Base-by-base conservation (phyloP, 345 rosid species). In the Bruguiera gymnorhiza region DNA sequence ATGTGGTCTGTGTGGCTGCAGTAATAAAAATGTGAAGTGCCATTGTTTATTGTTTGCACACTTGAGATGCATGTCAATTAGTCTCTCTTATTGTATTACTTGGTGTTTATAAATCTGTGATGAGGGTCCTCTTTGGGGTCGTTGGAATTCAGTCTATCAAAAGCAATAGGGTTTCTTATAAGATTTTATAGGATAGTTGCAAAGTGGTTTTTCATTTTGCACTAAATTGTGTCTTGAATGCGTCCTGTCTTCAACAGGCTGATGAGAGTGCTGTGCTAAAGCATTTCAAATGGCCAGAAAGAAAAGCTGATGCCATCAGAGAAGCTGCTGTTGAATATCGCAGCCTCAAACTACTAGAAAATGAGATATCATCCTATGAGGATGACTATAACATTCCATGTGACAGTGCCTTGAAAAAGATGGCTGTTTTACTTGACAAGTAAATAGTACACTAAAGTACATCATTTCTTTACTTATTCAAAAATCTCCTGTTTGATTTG, bases 231-330 rank as follows among this genome's bases (percentile, higher is more conserved):
- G 21, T 48, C 30, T 37, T 39, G 68, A 34, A 59, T 63, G 18
- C 36, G 2, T 59, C 37, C 56, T 62, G 26, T 62, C 54, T 63
- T 60, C 21, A 32, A 70, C 80, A 90, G 98, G 94, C 91, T 30
- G 98, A 93, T 77, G 97, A 93, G 69, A 82, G 87, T 71, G 96
- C 96, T 57, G 98, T 93, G 66, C 73, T 91, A 70, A 93, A 93
- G 88, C 94, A 93, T 78, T 93, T 93, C 78, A 86, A 88, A 69
- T 93, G 97, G 97, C 98, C 97, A 8, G 98, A 93, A 84, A 82
- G 66, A 71, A 93, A 91, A 82, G 98, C 96, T 5, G 97, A 93
- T 84, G 88, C 94, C 57, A 61, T 93, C 73, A 80, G 91, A 71
- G 98, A 91, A 78, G 97, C 96, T 65, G 88, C 98, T 19, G 81